Percentiles rank a stretch among this genome's conserved stretches.
phyloP scores from a whole-genome alignment of 352 stramenopile genomes.

The Pythium rhizo-oryzae region DNA sequence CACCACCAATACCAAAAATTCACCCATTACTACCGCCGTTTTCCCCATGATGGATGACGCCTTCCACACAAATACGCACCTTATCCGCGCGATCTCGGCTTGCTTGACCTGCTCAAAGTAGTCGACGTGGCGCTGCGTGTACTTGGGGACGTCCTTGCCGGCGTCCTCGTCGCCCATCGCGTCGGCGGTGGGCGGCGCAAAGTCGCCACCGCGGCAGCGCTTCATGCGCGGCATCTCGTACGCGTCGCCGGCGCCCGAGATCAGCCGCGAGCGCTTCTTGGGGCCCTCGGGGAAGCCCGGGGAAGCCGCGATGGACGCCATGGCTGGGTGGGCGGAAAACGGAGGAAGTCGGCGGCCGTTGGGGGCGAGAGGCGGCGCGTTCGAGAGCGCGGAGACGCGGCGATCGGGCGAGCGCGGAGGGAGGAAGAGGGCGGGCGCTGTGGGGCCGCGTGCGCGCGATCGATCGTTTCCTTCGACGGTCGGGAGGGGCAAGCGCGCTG shows the following conservation, averaged over 20 bases:
- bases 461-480: conserved; percentile 26
- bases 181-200: conserved; percentile 29
- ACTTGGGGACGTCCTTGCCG: conserved; percentile 70
- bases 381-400: conserved; percentile 1
- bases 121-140: conserved; percentile 85
- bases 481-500: neutral
- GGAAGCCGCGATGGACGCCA: conserved; percentile 82
- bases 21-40: neutral
- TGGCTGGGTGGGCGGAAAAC: conserved; percentile 20
- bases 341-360: neutral
- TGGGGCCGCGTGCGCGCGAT: conserved; percentile 4
- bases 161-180: conserved; percentile 32
- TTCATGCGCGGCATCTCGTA: conserved; percentile 69
- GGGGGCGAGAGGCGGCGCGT: conserved; percentile 8
- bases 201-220: conserved; percentile 43
- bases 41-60: neutral
- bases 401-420: neutral
- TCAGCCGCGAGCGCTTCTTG: conserved; percentile 76
- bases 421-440: neutral
- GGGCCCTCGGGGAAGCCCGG: conserved; percentile 67
- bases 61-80: conserved; percentile 24
- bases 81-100: conserved; percentile 76
- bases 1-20: too few species aligned
- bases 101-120: conserved; percentile 89
- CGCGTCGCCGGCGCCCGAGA: conserved; percentile 35